These are phyloP conservation scores for Chytriomyces confervae DNA, from an alignment of 192 early-diverging fungal species.

Conservation along the genomic window DNA sequence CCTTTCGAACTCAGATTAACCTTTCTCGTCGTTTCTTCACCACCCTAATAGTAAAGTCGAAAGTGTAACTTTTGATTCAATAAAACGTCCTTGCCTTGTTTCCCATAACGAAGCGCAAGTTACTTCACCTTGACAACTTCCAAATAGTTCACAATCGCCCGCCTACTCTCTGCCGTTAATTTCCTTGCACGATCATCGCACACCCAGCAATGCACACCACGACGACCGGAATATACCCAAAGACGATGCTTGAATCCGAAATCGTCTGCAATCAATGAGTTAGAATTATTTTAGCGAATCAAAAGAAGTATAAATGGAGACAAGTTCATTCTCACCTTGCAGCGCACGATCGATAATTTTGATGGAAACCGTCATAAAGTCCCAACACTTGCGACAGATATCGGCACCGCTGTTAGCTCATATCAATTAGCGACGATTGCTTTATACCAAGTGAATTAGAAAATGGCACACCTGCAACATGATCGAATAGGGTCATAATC, in stretches of 20 bases:
- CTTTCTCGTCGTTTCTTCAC: slow-evolving; percentile 73
- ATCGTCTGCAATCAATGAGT: slow-evolving; percentile 66
- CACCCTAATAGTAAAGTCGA: slow-evolving; percentile 57
- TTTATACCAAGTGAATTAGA: background rate
- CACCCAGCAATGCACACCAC: slow-evolving; percentile 99
- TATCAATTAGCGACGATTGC: slow-evolving; percentile 2
- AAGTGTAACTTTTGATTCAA: too few species aligned
- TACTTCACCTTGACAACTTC: slow-evolving; percentile 62
- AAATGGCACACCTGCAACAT: slow-evolving; percentile 73
- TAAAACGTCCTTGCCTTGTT: too few species aligned
- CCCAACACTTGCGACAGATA: slow-evolving; percentile 92
- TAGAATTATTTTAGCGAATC: background rate
- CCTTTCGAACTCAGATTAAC: slow-evolving; percentile 61
- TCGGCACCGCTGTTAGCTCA: slow-evolving; percentile 65
- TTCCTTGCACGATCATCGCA: slow-evolving; percentile 85
- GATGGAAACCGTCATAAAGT: slow-evolving; percentile 91
- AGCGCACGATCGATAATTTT: slow-evolving; percentile 82
- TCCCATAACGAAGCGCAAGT: too few species aligned
- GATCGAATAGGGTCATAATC: slow-evolving; percentile 98
- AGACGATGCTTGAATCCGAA: slow-evolving; percentile 93
- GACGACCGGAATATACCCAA: slow-evolving; percentile 96
- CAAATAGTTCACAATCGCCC: slow-evolving; percentile 83
- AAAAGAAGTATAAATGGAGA: slow-evolving; percentile 8
- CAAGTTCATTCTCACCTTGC: slow-evolving; percentile 50
- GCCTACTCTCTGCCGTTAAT: slow-evolving; percentile 77